Percentiles rank a stretch among this genome's conserved stretches.
These are phyloP conservation scores for Aureobasidium leucospermi DNA, from an alignment of 2,329 filamentous ascomycete genomes.

Conservation along the genomic window DNA sequence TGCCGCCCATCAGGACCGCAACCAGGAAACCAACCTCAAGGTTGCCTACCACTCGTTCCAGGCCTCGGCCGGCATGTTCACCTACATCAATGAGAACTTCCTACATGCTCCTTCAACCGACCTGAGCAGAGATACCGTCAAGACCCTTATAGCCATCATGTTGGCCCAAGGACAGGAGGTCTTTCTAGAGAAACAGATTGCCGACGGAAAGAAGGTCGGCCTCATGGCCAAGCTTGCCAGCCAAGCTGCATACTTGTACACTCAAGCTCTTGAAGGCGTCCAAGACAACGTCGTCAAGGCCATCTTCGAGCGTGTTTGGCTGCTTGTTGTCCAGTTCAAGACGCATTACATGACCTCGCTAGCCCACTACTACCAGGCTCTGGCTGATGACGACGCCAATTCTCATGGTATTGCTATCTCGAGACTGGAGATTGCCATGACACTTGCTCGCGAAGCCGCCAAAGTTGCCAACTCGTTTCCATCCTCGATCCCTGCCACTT, in stretches of 20 bases:
- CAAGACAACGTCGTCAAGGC: slow-evolving; percentile 88
- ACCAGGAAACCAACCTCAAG: slow-evolving; percentile 88
- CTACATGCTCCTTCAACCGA: slow-evolving; percentile 95
- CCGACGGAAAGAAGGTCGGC: slow-evolving; percentile 86
- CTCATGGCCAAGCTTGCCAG: slow-evolving; percentile 88
- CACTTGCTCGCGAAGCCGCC: slow-evolving; percentile 68
- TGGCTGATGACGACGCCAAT: slow-evolving; percentile 83
- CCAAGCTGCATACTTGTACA: slow-evolving; percentile 81
- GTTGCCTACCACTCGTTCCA: slow-evolving; percentile 98
- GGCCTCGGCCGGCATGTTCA: slow-evolving; percentile 97
- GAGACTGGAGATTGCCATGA: slow-evolving; percentile 73
- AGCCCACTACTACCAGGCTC: slow-evolving; percentile 87
- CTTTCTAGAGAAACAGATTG: slow-evolving; percentile 91
- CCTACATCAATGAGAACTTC: slow-evolving; percentile 99
- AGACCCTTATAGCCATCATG: slow-evolving; percentile 86
- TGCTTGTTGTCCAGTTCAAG: slow-evolving; percentile 76
- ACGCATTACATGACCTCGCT: slow-evolving; percentile 73
- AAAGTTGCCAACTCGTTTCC: slow-evolving; percentile 74
- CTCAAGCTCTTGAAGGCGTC: slow-evolving; percentile 78
- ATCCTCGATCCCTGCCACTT: slow-evolving; percentile 65
- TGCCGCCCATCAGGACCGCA: slow-evolving; percentile 84
- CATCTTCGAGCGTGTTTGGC: slow-evolving; percentile 92
- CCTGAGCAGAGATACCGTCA: slow-evolving; percentile 88
- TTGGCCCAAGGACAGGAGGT: slow-evolving; percentile 95
- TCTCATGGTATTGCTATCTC: slow-evolving; percentile 80